Conservation (phyloP, 192 early-diverging fungal genomes). For the Geranomyces michiganensis region DNA sequence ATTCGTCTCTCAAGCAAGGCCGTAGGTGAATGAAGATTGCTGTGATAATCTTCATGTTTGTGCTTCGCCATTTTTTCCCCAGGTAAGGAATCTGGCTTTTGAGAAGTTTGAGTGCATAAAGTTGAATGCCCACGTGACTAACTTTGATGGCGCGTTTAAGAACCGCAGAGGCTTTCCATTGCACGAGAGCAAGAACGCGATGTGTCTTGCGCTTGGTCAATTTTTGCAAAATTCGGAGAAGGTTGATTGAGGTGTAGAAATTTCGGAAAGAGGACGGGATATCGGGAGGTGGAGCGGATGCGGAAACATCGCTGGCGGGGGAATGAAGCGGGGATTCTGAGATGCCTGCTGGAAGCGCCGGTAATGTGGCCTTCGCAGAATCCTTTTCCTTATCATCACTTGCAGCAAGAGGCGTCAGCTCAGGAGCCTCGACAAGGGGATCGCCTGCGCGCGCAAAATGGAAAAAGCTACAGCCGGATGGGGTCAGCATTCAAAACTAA, state of each 20-base stretch:
- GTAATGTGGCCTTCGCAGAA: neutral
- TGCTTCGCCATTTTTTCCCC: conserved; percentile 78
- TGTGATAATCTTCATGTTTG: conserved; percentile 84
- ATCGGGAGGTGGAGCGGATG: neutral
- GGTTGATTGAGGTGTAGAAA: conserved; percentile 67
- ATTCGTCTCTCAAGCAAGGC: conserved; percentile 70
- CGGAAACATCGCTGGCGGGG: neutral
- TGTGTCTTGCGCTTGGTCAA: conserved; percentile 78
- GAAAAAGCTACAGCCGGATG: conserved; percentile 26
- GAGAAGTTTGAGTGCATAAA: conserved; percentile 78
- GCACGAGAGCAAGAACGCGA: conserved; percentile 74
- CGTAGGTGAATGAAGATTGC: conserved; percentile 68
- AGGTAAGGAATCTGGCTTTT: conserved; percentile 80
- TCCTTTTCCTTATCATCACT: neutral
- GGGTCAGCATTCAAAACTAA: too few species aligned
- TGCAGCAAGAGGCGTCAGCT: too few species aligned
- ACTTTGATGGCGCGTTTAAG: conserved; percentile 78
- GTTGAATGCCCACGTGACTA: conserved; percentile 61
- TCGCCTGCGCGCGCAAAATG: conserved; percentile 29
- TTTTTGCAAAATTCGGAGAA: conserved; percentile 78
- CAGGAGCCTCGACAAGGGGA: neutral
- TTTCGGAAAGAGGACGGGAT: conserved; percentile 29
- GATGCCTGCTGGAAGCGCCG: neutral
- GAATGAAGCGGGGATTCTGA: neutral
- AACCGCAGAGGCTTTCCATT: conserved; percentile 83